Conservation (phyloP, 1,284 basidiomycete species). For the Coriolopsis trogii region DNA sequence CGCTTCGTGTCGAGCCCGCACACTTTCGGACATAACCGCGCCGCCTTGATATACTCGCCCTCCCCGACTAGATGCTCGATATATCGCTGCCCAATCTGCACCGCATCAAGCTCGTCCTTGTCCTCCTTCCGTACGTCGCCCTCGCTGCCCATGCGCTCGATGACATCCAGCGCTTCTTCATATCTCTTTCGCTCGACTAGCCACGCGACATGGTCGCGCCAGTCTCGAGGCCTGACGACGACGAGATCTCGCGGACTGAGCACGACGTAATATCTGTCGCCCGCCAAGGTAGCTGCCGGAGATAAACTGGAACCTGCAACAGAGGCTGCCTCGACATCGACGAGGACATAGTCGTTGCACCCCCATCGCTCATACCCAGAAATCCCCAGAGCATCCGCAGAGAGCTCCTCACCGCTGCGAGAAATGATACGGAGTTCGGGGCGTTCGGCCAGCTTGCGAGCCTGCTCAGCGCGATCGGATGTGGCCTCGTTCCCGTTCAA, state of each 20-base stretch:
- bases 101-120: slow-evolving; percentile 57
- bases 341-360: slow-evolving; percentile 91
- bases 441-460: slow-evolving; percentile 80
- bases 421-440: slow-evolving; percentile 95
- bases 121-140: slow-evolving; percentile 32
- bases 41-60: slow-evolving; percentile 86
- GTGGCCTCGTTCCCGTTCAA: slow-evolving; percentile 65
- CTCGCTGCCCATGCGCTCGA: slow-evolving; percentile 59
- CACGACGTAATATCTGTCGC: slow-evolving; percentile 71
- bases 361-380: slow-evolving; percentile 82
- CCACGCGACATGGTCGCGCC: slow-evolving; percentile 92
- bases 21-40: slow-evolving; percentile 85
- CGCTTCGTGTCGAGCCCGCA: slow-evolving; percentile 77
- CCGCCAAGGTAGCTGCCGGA: slow-evolving; percentile 30
- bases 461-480: slow-evolving; percentile 70
- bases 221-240: slow-evolving; percentile 84
- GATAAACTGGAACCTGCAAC: slow-evolving; percentile 10
- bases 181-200: slow-evolving; percentile 85
- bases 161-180: slow-evolving; percentile 85
- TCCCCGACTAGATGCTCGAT: slow-evolving; percentile 72
- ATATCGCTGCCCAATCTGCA: slow-evolving; percentile 83
- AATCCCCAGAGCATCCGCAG: slow-evolving; percentile 84
- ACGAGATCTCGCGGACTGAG: slow-evolving; percentile 87
- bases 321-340: slow-evolving; percentile 39
- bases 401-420: slow-evolving; percentile 85